Evolutionary conservation across 306 rosid genomes (phyloP), one percentile per base, ranked within the genome.

Genomic region (Pueraria montana): DNA sequence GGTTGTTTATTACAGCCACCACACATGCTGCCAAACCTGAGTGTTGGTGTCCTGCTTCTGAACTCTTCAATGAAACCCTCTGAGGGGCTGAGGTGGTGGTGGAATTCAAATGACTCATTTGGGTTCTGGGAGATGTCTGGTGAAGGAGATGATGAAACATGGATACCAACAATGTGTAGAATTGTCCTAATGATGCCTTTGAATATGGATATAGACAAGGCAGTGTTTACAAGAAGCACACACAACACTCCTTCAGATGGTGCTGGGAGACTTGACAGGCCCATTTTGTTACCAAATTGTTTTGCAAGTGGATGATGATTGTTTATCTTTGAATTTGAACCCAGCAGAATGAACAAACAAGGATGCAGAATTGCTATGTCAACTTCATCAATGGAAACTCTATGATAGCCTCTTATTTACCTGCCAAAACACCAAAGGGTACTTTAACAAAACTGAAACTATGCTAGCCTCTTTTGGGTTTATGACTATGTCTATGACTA

Each of bases 221-320:
- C 91, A 12, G 93, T 87, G 86, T 93, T 93, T 23, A 89, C 90
- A 42, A 93, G 17, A 69, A 91, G 75, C 36, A 82, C 82, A 74
- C 91, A 87, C 1, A 91, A 72, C 20, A 93, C 89, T 75, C 97
- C 97, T 85, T 91, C 93, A 17, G 92, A 90, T 79, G 96, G 94
- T 77, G 96, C 84, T 77, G 97, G 96, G 7, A 93, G 94, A 89
- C 89, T 91, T 62, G 92, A 89, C 58, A 93, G 91, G 40, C 97
- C 97, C 97, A 93, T 93, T 81, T 30, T 50, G 21, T 52, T 55
- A 26, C 32, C 27, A 56, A 58, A 8, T 56, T 74, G 61, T 23
- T n/a, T 56, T 49, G 17, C 18, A 27, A 71, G 13, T 45, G 53
- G 20, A 20, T 21, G 13, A 36, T n/a, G 49, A 36, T 58, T 53